phyloP scores from a whole-genome alignment of 2,329 filamentous ascomycete species.

The Bipolaris cookei region DNA sequence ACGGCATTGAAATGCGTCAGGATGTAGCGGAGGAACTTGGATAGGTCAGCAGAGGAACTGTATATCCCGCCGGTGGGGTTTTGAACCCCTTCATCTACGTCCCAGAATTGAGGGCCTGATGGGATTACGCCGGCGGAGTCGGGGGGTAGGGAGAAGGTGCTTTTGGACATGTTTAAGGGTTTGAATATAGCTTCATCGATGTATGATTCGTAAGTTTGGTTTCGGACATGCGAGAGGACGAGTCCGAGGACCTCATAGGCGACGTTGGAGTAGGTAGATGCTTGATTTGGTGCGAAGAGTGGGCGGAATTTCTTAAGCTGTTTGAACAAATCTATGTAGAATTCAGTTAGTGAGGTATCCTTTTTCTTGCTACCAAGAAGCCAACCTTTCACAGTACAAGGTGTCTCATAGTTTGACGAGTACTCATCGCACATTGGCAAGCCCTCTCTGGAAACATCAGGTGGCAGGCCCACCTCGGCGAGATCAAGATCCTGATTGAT shows the following conservation, averaged over 20 bases:
- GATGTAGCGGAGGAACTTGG: constrained; percentile 53
- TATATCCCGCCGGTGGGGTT: constrained; percentile 56
- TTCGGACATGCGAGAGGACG: constrained; percentile 49
- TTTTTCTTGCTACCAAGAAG: not conserved
- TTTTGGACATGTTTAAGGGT: constrained; percentile 44
- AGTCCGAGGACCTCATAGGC: constrained; percentile 52
- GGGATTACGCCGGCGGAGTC: constrained; percentile 52
- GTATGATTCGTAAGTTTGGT: constrained; percentile 46
- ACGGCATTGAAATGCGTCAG: constrained; percentile 52
- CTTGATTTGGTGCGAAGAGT: constrained; percentile 52
- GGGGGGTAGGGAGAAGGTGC: constrained; percentile 34
- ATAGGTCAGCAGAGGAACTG: constrained; percentile 50
- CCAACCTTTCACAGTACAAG: constrained; percentile 36
- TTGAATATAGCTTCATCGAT: constrained; percentile 51
- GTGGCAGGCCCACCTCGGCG: constrained; percentile 43
- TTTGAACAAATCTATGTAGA: constrained; percentile 41
- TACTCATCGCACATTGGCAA: constrained; percentile 47
- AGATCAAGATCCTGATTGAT: constrained; percentile 27
- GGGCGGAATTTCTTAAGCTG: constrained; percentile 41
- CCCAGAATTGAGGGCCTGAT: constrained; percentile 48
- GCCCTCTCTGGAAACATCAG: constrained; percentile 34
- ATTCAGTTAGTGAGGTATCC: constrained; percentile 5
- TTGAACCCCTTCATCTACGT: constrained; percentile 51
- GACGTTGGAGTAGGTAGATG: constrained; percentile 53
- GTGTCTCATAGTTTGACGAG: constrained; percentile 36